Conservation (phyloP, 805 yeast genomes). For the Isabelozyma rhagii region DNA sequence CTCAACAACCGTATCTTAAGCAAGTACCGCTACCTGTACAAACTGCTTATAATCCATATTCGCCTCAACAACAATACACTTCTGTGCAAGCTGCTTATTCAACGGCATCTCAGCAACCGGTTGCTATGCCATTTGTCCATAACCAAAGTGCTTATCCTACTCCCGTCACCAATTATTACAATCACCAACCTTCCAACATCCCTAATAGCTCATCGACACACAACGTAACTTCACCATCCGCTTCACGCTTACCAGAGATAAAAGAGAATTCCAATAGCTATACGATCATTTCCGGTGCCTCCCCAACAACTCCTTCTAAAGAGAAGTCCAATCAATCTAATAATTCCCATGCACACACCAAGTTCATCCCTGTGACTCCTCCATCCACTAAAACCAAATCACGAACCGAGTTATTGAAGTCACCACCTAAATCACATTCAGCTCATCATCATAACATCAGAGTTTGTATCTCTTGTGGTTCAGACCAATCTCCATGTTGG, state of each 20-base stretch:
- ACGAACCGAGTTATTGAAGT: conserved; percentile 26
- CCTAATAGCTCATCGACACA: not conserved
- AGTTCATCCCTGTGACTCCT: conserved; percentile 41
- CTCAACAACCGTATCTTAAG: conserved; percentile 2
- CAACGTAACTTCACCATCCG: not conserved
- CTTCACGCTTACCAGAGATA: not conserved
- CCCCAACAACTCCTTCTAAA: conserved; percentile 5
- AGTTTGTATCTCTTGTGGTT: conserved; percentile 85
- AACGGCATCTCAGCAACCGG: conserved; percentile 6
- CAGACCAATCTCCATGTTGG: conserved; percentile 96
- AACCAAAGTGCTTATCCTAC: not conserved
- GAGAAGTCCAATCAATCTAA: not conserved
- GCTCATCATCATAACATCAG: conserved; percentile 34
- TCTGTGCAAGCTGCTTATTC: not conserved
- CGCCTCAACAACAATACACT: conserved; percentile 1
- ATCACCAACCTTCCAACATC: not conserved
- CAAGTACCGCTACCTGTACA: conserved; percentile 1
- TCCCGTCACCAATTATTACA: not conserved
- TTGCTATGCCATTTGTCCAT: not conserved
- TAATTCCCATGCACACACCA: conserved; percentile 10
- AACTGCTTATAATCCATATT: conserved; percentile 1
- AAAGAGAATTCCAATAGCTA: not conserved
- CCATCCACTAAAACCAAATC: conserved; percentile 31
- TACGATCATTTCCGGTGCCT: conserved; percentile 5
- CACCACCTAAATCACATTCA: conserved; percentile 26